Base-by-base conservation (phyloP, 2,329 filamentous ascomycete species). In the Arthrinium puccinioides region DNA sequence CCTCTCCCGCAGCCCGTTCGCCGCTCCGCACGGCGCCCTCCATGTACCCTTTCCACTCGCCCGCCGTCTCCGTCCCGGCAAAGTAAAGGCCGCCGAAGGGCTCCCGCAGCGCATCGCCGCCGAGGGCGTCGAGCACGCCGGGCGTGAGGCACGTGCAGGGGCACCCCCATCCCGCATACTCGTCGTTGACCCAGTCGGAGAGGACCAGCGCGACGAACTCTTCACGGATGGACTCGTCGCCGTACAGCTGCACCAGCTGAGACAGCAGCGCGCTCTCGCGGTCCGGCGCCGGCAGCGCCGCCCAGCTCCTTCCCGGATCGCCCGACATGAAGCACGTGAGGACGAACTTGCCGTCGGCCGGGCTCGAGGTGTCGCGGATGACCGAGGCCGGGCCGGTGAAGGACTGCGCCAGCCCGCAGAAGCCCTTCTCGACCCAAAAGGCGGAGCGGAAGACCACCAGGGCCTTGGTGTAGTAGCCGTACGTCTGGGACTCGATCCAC, bases 11-110 rank as follows among this genome's bases (percentile, higher is more conserved):
- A 2, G 59, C 73, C 11, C 66, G 52, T 40, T 72, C 58, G 2
- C 74, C 73, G 34, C 59, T 65, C 6, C 64, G 46, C 9, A 77
- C 55, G 0, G 74, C 74, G 2, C 74, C 74, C 42, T 78, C 74
- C 70, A 78, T 75, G 47, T 76, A 76, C 0, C 73, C 72, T 38
- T 68, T 70, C 72, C 72, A 77, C 40, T 69, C 63, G 3, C 48
- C 57, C 1, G 66, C 62, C 1, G 65, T 70, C 56, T 78, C 74
- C 0, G 72, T 75, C 0, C 74, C 73, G 3, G 64, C 70, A 44
- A 76, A 78, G 44, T 76, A 65, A 4, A 75, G 20, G 21, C 67
- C 58, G 5, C 63, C 56, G 32, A 54, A 51, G 1, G 54, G 46
- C 21, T 59, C 50, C n/a, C 61, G 49, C 9, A 69, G 42, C 11